Percentiles rank a stretch among this genome's conserved stretches.
phyloP scores from a whole-genome alignment of 495 filamentous ascomycete genomes.

The Parmelia sp. region DNA sequence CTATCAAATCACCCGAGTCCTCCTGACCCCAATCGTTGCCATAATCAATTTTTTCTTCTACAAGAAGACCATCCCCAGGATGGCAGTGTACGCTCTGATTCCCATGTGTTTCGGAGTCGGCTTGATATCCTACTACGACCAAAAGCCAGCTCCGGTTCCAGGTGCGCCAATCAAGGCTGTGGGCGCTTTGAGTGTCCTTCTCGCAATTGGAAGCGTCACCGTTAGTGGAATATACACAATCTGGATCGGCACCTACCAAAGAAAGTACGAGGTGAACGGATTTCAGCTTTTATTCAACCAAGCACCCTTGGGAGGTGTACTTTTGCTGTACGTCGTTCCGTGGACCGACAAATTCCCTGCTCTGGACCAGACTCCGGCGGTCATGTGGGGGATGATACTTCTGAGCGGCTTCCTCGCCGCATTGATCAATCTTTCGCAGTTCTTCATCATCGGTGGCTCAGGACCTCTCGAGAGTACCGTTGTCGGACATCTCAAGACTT shows the following conservation, averaged over 20 bases:
- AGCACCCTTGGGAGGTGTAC: conserved; percentile 55
- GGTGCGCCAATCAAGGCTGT: conserved; percentile 43
- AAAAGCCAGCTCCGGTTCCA: conserved; percentile 44
- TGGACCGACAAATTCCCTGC: conserved; percentile 58
- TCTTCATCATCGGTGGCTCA: conserved; percentile 63
- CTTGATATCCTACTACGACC: conserved; percentile 67
- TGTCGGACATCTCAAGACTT: conserved; percentile 54
- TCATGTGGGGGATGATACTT: conserved; percentile 37
- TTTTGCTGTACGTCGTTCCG: conserved; percentile 60
- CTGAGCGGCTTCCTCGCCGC: conserved; percentile 52
- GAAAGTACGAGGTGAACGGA: conserved; percentile 57
- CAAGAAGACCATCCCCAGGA: conserved; percentile 49
- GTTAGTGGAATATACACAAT: conserved; percentile 64
- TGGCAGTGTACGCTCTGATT: conserved; percentile 41
- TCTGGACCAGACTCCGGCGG: conserved; percentile 41
- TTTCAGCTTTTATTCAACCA: conserved; percentile 72
- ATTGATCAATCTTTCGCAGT: conserved; percentile 67
- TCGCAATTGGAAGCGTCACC: conserved; percentile 57
- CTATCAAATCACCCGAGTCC: conserved; percentile 66
- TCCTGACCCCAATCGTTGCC: conserved; percentile 64
- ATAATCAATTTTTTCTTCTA: conserved; percentile 62
- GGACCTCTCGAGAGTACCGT: conserved; percentile 67
- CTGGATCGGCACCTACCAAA: conserved; percentile 61
- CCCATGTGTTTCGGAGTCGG: conserved; percentile 64
- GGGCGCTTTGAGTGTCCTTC: conserved; percentile 51